A percentile compares a stretch with the other conserved stretches of the same genome.
Conservation (phyloP, 208 protist genomes). For the Sergeia podlipaevii region DNA sequence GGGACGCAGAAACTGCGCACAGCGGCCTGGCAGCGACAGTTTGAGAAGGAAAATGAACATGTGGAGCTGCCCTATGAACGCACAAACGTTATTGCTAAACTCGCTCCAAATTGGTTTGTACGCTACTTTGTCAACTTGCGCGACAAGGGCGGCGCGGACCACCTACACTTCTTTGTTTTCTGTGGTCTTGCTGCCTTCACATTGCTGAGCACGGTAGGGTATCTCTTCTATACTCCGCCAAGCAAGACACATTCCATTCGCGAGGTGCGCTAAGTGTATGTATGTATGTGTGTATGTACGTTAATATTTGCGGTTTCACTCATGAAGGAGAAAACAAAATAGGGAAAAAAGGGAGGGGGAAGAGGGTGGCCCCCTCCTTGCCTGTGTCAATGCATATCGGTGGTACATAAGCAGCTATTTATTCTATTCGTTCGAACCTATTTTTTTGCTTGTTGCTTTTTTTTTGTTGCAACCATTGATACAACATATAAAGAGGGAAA, state of each 20-base stretch:
- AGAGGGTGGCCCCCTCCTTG: too few species aligned
- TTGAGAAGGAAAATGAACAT: slow-evolving; percentile 80
- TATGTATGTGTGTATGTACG: slow-evolving; percentile 3
- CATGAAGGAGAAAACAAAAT: too few species aligned
- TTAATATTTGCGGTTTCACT: not conserved
- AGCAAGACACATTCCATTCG: slow-evolving; percentile 40
- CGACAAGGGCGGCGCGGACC: slow-evolving; percentile 65
- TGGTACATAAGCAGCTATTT: too few species aligned
- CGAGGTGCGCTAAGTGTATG: slow-evolving; percentile 51
- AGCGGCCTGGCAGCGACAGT: slow-evolving; percentile 84
- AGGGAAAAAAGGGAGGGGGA: too few species aligned
- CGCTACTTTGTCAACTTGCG: slow-evolving; percentile 78
- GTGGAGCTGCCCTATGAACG: slow-evolving; percentile 83
- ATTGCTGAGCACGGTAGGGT: slow-evolving; percentile 40
- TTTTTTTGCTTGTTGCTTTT: not conserved
- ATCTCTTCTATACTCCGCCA: slow-evolving; percentile 80
- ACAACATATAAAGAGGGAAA: too few species aligned
- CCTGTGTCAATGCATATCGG: too few species aligned
- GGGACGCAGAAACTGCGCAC: slow-evolving; percentile 52
- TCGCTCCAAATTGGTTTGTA: slow-evolving; percentile 86
- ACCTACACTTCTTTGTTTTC: slow-evolving; percentile 29
- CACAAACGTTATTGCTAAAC: slow-evolving; percentile 55
- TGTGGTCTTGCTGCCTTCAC: slow-evolving; percentile 16
- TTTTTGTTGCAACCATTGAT: not conserved
- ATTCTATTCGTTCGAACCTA: too few species aligned